Evolutionary conservation across 192 early-diverging fungal genomes (phyloP), one percentile per base, ranked within the genome.

Genomic region (Linnemannia hyalina): DNA sequence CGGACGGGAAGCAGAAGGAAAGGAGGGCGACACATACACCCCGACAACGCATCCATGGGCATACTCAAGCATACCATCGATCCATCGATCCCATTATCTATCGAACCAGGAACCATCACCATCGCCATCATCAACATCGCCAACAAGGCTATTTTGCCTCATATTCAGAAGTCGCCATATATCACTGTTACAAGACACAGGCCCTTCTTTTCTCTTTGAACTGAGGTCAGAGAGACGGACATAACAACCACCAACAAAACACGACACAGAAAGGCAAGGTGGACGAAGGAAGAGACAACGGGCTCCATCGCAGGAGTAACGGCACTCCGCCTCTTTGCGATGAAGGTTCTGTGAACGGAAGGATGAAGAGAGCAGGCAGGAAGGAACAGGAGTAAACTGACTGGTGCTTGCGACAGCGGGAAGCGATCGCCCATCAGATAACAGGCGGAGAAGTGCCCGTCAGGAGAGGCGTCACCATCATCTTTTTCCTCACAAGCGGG

Each of bases 21-120:
- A 3, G 23, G 47, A 49, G 23, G 23, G 47, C 35, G 23, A 40
- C 22, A 55, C 22, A 44, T 47, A 75, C 35, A 1, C 47, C 20
- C 29, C 15, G 36, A 38, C 35, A 20, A 38, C 3, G 4, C 26
- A 74, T 65, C 26, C 60, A 65, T 15, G 55, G 23, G 26, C 32
- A 32, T 29, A 32, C 9, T 0, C 26, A 2, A 2, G n/a, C 29
- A 26, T 57, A 26, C 8, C 60, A 65, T 65, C 60, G n/a, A 65
- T 65, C 60, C 60, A 65, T 65, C 60, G 29, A 65, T 65, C 60
- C n/a, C 60, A 65, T 65, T 65, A 65, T 32, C 60, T 65, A 65
- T 65, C 29, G 29, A 65, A 65, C 60, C 60, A 32, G 60, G 29
- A 65, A 13, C 29, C 29, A 65, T 65, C 60, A 13, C 13, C 29